phyloP scores from a whole-genome alignment of 164 flowering plant genomes.

The Chimonanthus salicifolius region DNA sequence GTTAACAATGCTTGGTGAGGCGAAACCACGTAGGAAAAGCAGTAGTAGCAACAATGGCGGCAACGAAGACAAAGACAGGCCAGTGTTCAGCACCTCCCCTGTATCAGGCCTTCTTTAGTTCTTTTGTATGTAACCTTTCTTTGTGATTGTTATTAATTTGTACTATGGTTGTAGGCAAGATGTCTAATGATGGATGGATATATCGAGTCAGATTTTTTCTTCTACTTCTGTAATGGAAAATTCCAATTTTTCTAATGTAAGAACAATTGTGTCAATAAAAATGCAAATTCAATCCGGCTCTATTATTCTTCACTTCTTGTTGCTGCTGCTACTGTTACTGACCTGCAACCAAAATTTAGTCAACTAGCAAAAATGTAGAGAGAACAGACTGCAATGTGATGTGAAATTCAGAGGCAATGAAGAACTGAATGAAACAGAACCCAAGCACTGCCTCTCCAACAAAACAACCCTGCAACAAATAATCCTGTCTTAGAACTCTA shows the following conservation, averaged over 20 bases:
- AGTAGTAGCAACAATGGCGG: slow-evolving; percentile 32
- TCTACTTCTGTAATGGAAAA: neutral
- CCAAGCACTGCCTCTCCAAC: too few relatives aligned
- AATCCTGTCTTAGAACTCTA: too few relatives aligned
- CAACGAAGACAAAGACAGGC: slow-evolving; percentile 39
- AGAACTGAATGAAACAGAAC: too few relatives aligned
- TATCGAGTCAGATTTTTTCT: neutral
- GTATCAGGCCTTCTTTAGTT: slow-evolving; percentile 48
- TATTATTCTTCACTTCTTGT: neutral
- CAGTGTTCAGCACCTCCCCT: slow-evolving; percentile 66
- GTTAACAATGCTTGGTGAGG: slow-evolving; percentile 84
- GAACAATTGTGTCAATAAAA: neutral
- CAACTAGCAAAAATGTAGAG: neutral
- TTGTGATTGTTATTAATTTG: neutral
- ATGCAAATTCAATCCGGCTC: neutral
- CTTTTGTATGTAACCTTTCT: neutral
- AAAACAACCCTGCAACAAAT: too few relatives aligned
- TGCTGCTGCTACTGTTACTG: neutral
- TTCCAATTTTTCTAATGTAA: neutral
- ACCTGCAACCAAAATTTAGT: too few relatives aligned
- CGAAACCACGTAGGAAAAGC: slow-evolving; percentile 88
- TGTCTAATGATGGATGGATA: slow-evolving; percentile 1
- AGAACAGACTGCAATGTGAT: neutral
- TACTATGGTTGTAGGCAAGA: neutral
- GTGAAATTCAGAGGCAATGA: neutral